A percentile compares a stretch with the other conserved stretches of the same genome.
Evolutionary conservation across 192 early-diverging fungal species (phyloP).

Genomic region (Anaeromyces robustus): DNA sequence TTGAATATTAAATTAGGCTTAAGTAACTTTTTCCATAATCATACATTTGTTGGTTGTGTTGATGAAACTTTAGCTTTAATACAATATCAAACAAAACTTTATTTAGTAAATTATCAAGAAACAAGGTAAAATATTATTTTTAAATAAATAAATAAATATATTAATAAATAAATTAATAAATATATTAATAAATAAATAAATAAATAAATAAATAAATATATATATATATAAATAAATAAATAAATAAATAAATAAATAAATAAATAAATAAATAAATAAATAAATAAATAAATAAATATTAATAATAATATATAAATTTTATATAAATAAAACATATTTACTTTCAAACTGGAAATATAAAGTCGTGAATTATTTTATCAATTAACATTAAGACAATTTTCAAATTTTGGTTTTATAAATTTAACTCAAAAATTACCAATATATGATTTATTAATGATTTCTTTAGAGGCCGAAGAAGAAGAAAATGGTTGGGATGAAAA

Average conservation of each 20-base stretch:
- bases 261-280: no score
- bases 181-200: no score
- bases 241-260: no score
- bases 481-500: slow-evolving; percentile 14
- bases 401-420: slow-evolving; percentile 68
- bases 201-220: no score
- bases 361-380: slow-evolving; percentile 88
- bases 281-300: no score
- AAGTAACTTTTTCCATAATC: slow-evolving; percentile 60
- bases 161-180: no score
- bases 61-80: slow-evolving; percentile 66
- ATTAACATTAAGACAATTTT: slow-evolving; percentile 58
- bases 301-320: no score
- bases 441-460: slow-evolving; percentile 48
- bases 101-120: slow-evolving; percentile 63
- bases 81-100: slow-evolving; percentile 74
- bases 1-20: slow-evolving; percentile 23
- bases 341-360: no score
- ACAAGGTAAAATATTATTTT: slow-evolving; percentile 30
- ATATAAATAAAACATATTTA: no score
- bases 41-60: slow-evolving; percentile 79
- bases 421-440: slow-evolving; percentile 50
- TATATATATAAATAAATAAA: no score
- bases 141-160: no score
- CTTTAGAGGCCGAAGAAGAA: slow-evolving; percentile 39